Evolutionary conservation across 306 rosid genomes (phyloP).

Genomic region (Trifolium repens): DNA sequence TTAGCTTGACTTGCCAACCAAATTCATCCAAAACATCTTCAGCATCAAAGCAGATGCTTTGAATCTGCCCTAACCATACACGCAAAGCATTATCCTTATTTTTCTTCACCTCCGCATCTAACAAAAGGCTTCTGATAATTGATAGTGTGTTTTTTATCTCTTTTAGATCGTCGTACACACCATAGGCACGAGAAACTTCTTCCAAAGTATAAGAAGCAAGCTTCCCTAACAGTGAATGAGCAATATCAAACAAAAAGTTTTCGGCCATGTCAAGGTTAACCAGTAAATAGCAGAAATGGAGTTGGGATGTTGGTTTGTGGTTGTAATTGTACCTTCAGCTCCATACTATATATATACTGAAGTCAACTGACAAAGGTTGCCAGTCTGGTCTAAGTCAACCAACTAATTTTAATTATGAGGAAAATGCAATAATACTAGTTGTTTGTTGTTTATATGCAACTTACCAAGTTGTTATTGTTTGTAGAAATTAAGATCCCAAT

Average conservation of each 20-base stretch:
- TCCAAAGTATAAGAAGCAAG: not conserved
- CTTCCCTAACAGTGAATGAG: not conserved
- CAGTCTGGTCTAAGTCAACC: not conserved
- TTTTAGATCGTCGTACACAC: not conserved
- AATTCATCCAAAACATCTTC: not conserved
- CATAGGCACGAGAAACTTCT: not conserved
- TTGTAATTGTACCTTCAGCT: not conserved
- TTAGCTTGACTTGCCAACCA: not conserved
- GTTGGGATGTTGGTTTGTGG: not conserved
- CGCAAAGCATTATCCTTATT: not conserved
- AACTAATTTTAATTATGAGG: not conserved
- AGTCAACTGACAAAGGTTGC: not conserved
- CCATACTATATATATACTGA: not conserved
- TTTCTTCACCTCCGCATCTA: not conserved
- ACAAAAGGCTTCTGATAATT: not conserved
- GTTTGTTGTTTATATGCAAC: not conserved
- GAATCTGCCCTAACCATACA: not conserved
- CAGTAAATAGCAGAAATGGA: not conserved
- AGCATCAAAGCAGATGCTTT: not conserved
- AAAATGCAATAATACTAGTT: not conserved
- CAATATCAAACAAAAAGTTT: not conserved
- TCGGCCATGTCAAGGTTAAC: not conserved
- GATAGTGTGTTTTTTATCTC: not conserved
- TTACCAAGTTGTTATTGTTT: not conserved
- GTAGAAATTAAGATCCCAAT: not conserved